Percentiles rank a stretch among this genome's conserved stretches.
phyloP scores from a whole-genome alignment of 805 yeast species.

The Spathaspora passalidarum region DNA sequence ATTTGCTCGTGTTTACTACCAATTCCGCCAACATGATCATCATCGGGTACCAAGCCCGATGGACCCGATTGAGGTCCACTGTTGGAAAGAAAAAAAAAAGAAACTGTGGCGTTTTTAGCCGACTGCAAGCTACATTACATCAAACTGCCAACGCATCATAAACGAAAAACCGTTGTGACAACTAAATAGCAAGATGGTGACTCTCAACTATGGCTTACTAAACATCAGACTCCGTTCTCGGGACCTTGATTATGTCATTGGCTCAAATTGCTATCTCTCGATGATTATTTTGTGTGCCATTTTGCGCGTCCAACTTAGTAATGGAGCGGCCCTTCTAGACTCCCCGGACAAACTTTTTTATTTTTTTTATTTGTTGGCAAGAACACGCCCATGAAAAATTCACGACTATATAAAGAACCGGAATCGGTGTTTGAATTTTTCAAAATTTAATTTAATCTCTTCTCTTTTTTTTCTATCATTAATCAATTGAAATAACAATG shows the following conservation, averaged over 20 bases:
- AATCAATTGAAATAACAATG: constrained; percentile 46
- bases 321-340: constrained; percentile 11
- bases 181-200: too few species aligned
- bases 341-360: constrained; percentile 1
- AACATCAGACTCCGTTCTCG: background rate
- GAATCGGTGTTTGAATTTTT: background rate
- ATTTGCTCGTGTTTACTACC: too few species aligned
- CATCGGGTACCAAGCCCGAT: too few species aligned
- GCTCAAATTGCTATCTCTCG: background rate
- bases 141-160: too few species aligned
- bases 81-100: too few species aligned
- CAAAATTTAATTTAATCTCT: background rate
- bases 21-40: too few species aligned
- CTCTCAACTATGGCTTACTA: background rate
- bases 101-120: too few species aligned
- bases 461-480: background rate
- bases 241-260: background rate
- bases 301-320: constrained; percentile 2
- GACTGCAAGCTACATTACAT: too few species aligned
- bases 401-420: background rate
- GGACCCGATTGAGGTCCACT: too few species aligned
- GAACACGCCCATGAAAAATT: background rate
- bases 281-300: background rate
- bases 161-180: too few species aligned
- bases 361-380: background rate